phyloP scores from a whole-genome alignment of 345 rosid genomes.

The Populus ilicifolia region DNA sequence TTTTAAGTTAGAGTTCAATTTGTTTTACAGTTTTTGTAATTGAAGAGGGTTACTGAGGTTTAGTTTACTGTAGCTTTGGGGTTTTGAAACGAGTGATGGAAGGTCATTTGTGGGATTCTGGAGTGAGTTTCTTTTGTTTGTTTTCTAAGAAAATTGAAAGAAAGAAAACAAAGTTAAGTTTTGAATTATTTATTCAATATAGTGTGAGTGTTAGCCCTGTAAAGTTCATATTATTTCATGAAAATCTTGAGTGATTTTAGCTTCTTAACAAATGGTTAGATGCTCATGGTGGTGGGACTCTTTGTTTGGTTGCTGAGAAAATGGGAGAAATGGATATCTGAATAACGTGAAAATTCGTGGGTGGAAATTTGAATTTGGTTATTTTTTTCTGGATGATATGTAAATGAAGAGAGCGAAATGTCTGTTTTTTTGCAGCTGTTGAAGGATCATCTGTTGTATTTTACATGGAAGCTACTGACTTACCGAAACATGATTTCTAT shows the following conservation, averaged over 20 bases:
- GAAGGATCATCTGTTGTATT: constrained; percentile 71
- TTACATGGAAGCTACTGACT: constrained; percentile 54
- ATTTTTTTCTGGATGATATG: neutral
- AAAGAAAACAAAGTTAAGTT: too few relatives aligned
- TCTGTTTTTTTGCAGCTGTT: constrained; percentile 47
- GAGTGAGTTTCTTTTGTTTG: neutral
- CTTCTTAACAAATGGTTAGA: neutral
- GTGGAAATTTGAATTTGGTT: neutral
- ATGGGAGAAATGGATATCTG: neutral
- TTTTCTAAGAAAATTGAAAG: neutral
- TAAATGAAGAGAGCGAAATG: neutral
- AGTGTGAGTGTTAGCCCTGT: neutral
- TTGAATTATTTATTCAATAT: neutral
- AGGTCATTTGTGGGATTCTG: neutral
- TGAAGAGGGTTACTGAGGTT: neutral
- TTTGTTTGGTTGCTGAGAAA: constrained; percentile 16
- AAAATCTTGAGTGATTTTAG: neutral
- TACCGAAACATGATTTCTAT: constrained; percentile 43
- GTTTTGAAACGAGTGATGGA: neutral
- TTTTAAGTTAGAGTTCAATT: too few relatives aligned
- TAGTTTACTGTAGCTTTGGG: neutral
- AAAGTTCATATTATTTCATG: neutral
- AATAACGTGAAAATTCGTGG: neutral
- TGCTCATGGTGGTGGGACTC: neutral
- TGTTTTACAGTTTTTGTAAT: neutral